Evolutionary conservation across 495 filamentous ascomycete genomes (phyloP).

Genomic region (Xylaria flabelliformis): DNA sequence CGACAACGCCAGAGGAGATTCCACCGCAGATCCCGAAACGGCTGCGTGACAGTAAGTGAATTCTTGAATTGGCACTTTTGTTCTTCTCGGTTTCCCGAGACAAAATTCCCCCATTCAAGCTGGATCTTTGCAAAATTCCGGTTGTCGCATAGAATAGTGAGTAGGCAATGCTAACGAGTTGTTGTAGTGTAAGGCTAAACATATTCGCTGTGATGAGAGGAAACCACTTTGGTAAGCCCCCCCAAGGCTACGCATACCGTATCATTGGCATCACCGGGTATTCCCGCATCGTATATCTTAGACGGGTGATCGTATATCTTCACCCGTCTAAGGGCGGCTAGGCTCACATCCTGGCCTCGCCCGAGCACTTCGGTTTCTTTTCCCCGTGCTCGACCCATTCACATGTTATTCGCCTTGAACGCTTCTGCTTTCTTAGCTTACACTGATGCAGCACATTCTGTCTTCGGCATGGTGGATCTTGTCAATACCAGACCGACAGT

Average conservation of each 20-base stretch:
- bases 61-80: neutral
- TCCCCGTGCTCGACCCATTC: neutral
- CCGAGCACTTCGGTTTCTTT: neutral
- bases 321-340: neutral
- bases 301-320: too few species aligned
- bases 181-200: constrained; percentile 40
- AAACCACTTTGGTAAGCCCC: constrained; percentile 43
- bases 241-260: constrained; percentile 15
- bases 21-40: constrained; percentile 41
- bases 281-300: constrained; percentile 17
- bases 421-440: constrained; percentile 30
- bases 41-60: constrained; percentile 34
- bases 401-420: neutral
- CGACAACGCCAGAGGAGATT: constrained; percentile 42
- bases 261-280: neutral
- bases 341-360: neutral
- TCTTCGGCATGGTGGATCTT: constrained; percentile 42
- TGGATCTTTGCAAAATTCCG: neutral
- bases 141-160: neutral
- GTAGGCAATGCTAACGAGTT: constrained; percentile 16
- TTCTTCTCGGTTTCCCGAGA: neutral
- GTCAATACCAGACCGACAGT: constrained; percentile 39
- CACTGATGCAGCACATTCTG: constrained; percentile 39
- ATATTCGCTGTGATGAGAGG: constrained; percentile 45
- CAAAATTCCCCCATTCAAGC: neutral